phyloP scores from a whole-genome alignment of 139 green algal species.

The Limnomonas spitsbergensis region DNA sequence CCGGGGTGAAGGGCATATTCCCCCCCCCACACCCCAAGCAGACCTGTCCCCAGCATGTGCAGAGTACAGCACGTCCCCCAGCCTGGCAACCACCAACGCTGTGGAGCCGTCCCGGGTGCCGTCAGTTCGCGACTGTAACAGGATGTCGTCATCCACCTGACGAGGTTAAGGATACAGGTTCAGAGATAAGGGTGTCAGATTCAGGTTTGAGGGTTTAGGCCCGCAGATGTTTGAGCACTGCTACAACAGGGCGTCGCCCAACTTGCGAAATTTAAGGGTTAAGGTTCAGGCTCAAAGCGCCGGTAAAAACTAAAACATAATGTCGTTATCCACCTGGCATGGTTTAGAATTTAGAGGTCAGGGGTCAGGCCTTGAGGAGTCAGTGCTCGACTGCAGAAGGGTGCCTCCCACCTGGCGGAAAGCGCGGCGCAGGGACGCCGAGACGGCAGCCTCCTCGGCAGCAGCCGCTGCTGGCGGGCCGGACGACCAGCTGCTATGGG shows the following conservation, averaged over 20 bases:
- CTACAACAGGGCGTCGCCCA: too few relatives aligned
- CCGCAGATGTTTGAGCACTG: too few relatives aligned
- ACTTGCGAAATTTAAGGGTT: too few relatives aligned
- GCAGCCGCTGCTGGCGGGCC: neutral
- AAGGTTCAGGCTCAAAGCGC: too few relatives aligned
- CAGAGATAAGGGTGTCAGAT: too few relatives aligned
- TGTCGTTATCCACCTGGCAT: constrained; percentile 59
- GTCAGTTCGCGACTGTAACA: constrained; percentile 39
- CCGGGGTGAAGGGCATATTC: too few relatives aligned
- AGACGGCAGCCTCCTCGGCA: constrained; percentile 28
- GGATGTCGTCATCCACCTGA: constrained; percentile 61
- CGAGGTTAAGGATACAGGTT: too few relatives aligned
- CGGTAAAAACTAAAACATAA: constrained; percentile 40
- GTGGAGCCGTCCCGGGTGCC: constrained; percentile 62
- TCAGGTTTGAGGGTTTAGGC: too few relatives aligned
- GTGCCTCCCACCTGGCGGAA: too few relatives aligned
- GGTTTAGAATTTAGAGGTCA: too few relatives aligned
- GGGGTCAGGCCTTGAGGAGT: too few relatives aligned
- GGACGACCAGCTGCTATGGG: neutral
- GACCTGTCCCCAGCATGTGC: constrained; percentile 60
- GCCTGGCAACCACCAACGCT: constrained; percentile 55
- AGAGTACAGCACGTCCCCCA: constrained; percentile 58
- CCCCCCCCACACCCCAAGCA: neutral
- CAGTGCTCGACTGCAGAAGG: too few relatives aligned
- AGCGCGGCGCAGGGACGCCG: constrained; percentile 10